Base-by-base conservation (phyloP, 495 filamentous ascomycete species). In the Penicillium fimorum region DNA sequence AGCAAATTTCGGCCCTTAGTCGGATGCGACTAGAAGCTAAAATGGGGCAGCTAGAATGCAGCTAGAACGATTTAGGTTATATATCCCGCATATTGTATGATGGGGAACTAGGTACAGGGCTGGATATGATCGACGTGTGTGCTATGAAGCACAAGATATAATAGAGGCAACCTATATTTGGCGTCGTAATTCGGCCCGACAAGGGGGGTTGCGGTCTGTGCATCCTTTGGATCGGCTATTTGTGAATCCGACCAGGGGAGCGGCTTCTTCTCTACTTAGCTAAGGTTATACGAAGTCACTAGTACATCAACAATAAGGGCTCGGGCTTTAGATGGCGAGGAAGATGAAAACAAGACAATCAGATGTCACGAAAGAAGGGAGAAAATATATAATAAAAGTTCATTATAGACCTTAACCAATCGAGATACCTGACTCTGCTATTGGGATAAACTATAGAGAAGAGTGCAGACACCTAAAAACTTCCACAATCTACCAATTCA, bases 401-500 rank as follows among this genome's bases (percentile, higher is more conserved):
- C 30, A 35, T 4, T 15, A 3, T 35, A 15, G 41, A 2, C 9
- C 10, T 12, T 42, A 13, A 43, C 24, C 18, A 22, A 43, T 43
- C 24, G 9, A 12, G 11, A 24, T 24, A 20, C 17, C 2, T 13
- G 20, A 15, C 5, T 22, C 22, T 46, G 46, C 12, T 10, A 50
- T 38, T 50, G 13, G 13, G 13, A 38, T 25, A 49, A 13, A 49
- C 22, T 15, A 24, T 25, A 40, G 5, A 37, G 25, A 40, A 12
- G 13, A 27, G 13, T 10, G 15, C 33, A 13, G 13, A 47, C 37
- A 1, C 33, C 27, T 5, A 6, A 13, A 64, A 13, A 35, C n/a
- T 25, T 30, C 18, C 32, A 27, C 33, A 47, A 29, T 51, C 30
- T 59, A 78, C 86, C 84, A 89, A 40, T 65, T 78, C 56, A 89